phyloP scores from a whole-genome alignment of 768 basidiomycete genomes.

The Boletus reticuloceps region DNA sequence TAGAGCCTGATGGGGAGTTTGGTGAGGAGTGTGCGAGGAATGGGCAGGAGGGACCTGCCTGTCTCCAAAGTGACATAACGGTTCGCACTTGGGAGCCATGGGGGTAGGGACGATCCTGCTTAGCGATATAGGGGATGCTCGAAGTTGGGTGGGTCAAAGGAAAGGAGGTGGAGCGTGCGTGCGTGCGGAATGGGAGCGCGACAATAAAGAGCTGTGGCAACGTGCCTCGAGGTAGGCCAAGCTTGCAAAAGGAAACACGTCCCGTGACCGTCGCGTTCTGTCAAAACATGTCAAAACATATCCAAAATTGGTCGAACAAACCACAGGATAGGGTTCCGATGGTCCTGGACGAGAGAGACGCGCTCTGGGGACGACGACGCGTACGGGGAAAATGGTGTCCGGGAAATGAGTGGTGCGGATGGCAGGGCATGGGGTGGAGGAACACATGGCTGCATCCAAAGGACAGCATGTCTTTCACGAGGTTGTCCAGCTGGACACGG shows the following conservation, averaged over 20 bases:
- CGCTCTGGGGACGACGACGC: slow-evolving; percentile 3
- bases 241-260: slow-evolving; percentile 33
- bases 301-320: slow-evolving; percentile 1
- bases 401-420: background rate
- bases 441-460: slow-evolving; percentile 9
- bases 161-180: slow-evolving; percentile 2
- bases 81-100: slow-evolving; percentile 60
- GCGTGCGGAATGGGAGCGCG: slow-evolving; percentile 14
- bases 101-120: background rate
- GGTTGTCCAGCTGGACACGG: background rate
- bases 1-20: slow-evolving; percentile 55
- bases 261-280: slow-evolving; percentile 37
- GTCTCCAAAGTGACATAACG: slow-evolving; percentile 75
- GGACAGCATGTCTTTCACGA: slow-evolving; percentile 20
- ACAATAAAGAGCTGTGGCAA: slow-evolving; percentile 26
- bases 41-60: slow-evolving; percentile 45
- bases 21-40: slow-evolving; percentile 4
- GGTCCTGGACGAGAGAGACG: background rate
- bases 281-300: slow-evolving; percentile 24
- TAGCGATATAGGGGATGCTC: background rate
- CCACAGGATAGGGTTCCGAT: slow-evolving; percentile 21
- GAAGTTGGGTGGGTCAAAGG: background rate
- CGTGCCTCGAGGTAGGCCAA: slow-evolving; percentile 28
- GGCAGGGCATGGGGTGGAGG: slow-evolving; percentile 16
- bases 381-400: background rate